Evolutionary conservation across 805 yeast genomes (phyloP), one percentile per base, ranked within the genome.

Genomic region (Lachancea mirantina): DNA sequence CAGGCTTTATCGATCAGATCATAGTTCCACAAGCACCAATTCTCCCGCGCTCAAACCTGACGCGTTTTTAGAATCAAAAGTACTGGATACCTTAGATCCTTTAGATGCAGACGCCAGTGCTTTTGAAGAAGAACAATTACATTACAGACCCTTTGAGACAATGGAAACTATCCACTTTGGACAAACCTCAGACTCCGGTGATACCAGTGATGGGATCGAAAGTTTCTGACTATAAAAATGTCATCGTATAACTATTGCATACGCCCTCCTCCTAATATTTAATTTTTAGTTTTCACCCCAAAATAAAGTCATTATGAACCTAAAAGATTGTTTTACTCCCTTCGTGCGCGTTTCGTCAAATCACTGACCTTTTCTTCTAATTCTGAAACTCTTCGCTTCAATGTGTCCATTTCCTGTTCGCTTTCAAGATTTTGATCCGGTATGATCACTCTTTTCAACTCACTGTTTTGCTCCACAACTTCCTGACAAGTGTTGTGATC

Each of bases 321-420:
- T n/a, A n/a, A n/a, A n/a, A n/a, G n/a, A n/a, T 19, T 14, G 7
- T 8, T 8, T 19, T 23, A 36, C 26, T 36, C 40, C n/a, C 26
- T 37, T 22, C 34, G 29, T 10, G 35, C 36, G 22, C 17, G 32
- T 32, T 40, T 39, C 15, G 38, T 29, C 9, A 40, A 17, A 16
- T 34, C 44, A 4, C 35, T 34, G 10, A 37, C 26, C 23, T 27
- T 31, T 21, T 29, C 30, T 26, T 50, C 52, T 20, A 50, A 25
- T 14, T 46, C 48, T n/a, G 42, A 34, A 4, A 46, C 42, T 30
- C 46, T 46, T 21, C 50, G 39, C 26, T 42, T 46, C 35, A 50
- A 17, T 9, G 30, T 23, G n/a, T 34, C 38, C 8, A 34, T 25
- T 8, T 34, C 38, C 8, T 29, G 20, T n/a, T 14, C 19, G 10